These are phyloP conservation scores for Hyphochytrium catenoides DNA, from an alignment of 352 stramenopile genomes.

Conservation along the genomic window DNA sequence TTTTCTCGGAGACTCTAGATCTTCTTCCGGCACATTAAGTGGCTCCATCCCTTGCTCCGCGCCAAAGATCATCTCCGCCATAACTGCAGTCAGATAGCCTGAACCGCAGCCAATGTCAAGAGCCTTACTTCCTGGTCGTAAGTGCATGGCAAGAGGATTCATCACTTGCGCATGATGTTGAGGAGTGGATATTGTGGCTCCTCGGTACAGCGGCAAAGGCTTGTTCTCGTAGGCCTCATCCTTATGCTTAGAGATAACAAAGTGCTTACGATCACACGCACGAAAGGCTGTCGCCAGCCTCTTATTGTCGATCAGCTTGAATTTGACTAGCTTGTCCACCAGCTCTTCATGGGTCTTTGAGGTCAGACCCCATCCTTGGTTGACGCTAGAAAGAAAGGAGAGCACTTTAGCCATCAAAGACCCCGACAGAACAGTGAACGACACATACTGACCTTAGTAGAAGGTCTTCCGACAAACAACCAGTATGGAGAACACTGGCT, in stretches of 20 bases:
- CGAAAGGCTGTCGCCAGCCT: conserved; percentile 31
- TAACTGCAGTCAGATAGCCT: conserved; percentile 40
- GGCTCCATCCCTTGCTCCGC: neutral
- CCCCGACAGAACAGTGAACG: no score
- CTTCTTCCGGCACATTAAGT: neutral
- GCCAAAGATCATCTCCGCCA: conserved; percentile 31
- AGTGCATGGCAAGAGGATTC: conserved; percentile 25
- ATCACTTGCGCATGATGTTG: conserved; percentile 57
- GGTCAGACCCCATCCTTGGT: no score
- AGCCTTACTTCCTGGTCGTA: conserved; percentile 26
- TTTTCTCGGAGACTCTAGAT: no score
- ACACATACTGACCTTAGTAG: no score
- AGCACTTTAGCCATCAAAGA: no score
- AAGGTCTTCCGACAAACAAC: no score
- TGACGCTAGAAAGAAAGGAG: no score
- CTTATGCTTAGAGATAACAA: conserved; percentile 15
- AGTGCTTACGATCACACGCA: conserved; percentile 29
- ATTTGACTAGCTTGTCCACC: conserved; percentile 44
- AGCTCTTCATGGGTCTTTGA: conserved; percentile 27
- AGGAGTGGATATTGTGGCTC: conserved; percentile 57
- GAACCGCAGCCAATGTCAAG: conserved; percentile 55
- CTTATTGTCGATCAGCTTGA: conserved; percentile 25
- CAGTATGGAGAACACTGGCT: no score
- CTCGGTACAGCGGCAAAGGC: conserved; percentile 36
- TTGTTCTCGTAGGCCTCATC: conserved; percentile 32